A percentile compares a stretch with the other conserved stretches of the same genome.
Evolutionary conservation across 352 stramenopile species (phyloP).

Genomic region (Pythium rishiriense): DNA sequence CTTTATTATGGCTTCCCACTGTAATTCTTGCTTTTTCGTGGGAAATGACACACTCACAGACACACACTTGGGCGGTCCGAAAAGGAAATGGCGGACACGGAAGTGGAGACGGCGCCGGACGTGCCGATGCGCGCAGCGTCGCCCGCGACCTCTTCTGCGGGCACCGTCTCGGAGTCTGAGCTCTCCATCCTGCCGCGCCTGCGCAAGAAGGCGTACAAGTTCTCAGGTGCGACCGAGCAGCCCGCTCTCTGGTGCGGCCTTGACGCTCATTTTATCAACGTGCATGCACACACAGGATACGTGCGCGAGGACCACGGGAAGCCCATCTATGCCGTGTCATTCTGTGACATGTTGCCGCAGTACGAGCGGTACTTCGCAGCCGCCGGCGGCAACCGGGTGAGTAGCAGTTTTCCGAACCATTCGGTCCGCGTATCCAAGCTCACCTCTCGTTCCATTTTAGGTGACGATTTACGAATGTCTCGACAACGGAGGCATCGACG

Average conservation of each 20-base stretch:
- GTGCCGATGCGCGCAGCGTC: constrained; percentile 10
- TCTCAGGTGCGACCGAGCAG: constrained; percentile 43
- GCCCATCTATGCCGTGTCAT: constrained; percentile 74
- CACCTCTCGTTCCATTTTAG: constrained; percentile 23
- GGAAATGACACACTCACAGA: neutral
- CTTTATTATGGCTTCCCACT: neutral
- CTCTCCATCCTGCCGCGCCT: constrained; percentile 44
- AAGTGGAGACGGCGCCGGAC: neutral
- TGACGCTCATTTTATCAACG: neutral
- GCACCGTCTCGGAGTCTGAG: constrained; percentile 1
- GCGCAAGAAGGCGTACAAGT: constrained; percentile 66
- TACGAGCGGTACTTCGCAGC: constrained; percentile 78
- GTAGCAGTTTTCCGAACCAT: constrained; percentile 1
- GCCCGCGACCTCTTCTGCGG: constrained; percentile 2
- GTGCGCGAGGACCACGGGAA: constrained; percentile 73
- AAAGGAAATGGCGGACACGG: constrained; percentile 13
- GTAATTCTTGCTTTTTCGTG: neutral
- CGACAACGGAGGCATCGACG: constrained; percentile 68
- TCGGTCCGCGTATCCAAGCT: neutral
- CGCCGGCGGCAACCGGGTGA: constrained; percentile 67
- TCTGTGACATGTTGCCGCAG: constrained; percentile 64
- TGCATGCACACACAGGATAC: constrained; percentile 39
- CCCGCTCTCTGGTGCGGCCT: constrained; percentile 1
- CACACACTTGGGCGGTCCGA: neutral
- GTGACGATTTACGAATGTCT: constrained; percentile 80